These are phyloP conservation scores for Pachysandra terminalis DNA, from an alignment of 164 flowering plant genomes.

Conservation along the genomic window DNA sequence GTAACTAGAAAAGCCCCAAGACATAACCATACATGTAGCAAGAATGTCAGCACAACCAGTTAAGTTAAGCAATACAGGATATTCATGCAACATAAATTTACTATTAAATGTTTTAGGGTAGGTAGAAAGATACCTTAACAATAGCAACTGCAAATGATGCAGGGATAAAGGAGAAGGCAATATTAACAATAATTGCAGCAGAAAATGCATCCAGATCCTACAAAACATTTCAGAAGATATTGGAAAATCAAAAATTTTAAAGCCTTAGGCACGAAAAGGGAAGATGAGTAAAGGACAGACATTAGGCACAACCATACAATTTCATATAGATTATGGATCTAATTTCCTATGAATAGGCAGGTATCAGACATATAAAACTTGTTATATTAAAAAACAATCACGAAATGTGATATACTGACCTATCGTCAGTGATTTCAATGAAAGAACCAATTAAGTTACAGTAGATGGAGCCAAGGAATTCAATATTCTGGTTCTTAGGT, in stretches of 20 bases:
- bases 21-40: neutral
- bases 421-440: no score
- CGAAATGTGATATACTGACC: no score
- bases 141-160: conserved; percentile 95
- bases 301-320: no score
- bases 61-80: neutral
- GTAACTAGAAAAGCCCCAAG: neutral
- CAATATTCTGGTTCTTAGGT: no score
- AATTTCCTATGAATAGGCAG: no score
- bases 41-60: neutral
- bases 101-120: no score
- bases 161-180: conserved; percentile 95
- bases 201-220: conserved; percentile 98
- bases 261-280: neutral
- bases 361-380: no score
- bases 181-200: conserved; percentile 73
- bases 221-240: conserved; percentile 15
- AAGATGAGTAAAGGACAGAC: neutral
- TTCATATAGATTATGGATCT: no score
- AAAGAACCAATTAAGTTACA: no score
- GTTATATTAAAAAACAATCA: no score
- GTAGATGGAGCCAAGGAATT: no score
- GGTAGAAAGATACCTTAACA: conserved; percentile 65
- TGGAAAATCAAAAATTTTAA: neutral
- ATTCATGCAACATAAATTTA: neutral